Base-by-base conservation (phyloP, 495 filamentous ascomycete species). In the Trichodelitschia bisporula region DNA sequence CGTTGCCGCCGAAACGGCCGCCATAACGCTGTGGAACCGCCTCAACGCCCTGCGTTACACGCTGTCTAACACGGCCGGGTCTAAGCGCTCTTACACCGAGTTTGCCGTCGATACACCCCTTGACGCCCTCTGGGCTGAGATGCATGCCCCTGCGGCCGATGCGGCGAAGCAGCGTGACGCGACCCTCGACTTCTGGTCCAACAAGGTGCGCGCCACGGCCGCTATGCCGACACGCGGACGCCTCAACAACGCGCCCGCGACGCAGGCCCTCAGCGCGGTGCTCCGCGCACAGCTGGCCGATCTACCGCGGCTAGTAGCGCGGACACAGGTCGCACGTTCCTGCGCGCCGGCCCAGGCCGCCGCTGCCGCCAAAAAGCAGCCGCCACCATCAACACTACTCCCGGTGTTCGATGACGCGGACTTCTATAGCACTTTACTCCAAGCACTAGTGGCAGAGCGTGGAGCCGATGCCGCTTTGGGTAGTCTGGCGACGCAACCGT, bases 341-440 rank as follows among this genome's bases (percentile, higher is more conserved):
- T 79, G 74, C 41, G 77, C 77, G 3, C 77, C 76, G 0, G 40
- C 63, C 0, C 74, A 79, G 40, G 55, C 62, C 12, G 50, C 61
- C 6, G 30, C 38, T 6, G 58, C 61, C 35, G 37, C 36, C 8
- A 18, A 3, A 44, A 48, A 15, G 35, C 30, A 11, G 19, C 30
- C 6, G 18, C 19, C 6, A 19, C 17, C 11, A 12, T 19, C 27
- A 29, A 15, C 14, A n/a, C n/a, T n/a, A n/a, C n/a, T 21, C 21
- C 19, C 39, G 27, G 63, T 91, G 43, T 97, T 82, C 54, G 84
- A 95, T 41, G 86, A 95, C 42, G 73, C 75, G 4, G 68, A 80
- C 45, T 91, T 95, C 53, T 97, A 97, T 56, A 76, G 86, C 44
- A 59, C 78, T 4, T 61, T 90, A 4, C 63, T 97, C 11, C 86